Evolutionary conservation across 1,284 basidiomycete species (phyloP).

Genomic region (Grifola frondosa): DNA sequence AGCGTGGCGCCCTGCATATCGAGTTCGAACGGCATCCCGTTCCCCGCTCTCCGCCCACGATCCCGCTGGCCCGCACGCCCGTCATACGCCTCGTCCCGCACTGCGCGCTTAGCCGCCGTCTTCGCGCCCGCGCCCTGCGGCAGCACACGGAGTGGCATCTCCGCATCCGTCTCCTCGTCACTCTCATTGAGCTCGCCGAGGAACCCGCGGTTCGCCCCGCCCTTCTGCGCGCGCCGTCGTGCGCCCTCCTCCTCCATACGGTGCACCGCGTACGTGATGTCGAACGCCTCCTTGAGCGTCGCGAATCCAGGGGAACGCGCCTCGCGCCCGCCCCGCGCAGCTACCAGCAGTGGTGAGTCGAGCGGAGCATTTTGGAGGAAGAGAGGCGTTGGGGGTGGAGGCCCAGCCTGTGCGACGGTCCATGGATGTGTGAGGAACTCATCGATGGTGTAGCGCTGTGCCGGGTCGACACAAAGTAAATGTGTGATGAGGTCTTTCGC

Average conservation of each 20-base stretch:
- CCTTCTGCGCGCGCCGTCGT: slow-evolving; percentile 77
- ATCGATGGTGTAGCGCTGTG: slow-evolving; percentile 95
- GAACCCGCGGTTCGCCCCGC: slow-evolving; percentile 79
- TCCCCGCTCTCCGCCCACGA: slow-evolving; percentile 39
- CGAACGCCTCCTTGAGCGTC: slow-evolving; percentile 96
- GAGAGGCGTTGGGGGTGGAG: slow-evolving; percentile 60
- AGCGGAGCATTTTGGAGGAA: too few species aligned
- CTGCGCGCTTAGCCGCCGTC: slow-evolving; percentile 37
- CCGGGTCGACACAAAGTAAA: slow-evolving; percentile 93
- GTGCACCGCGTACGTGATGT: slow-evolving; percentile 98
- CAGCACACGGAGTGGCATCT: slow-evolving; percentile 33
- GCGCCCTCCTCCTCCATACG: slow-evolving; percentile 99
- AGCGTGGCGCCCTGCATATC: slow-evolving; percentile 84
- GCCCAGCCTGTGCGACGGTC: slow-evolving; percentile 68
- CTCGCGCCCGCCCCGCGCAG: slow-evolving; percentile 79
- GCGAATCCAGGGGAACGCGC: slow-evolving; percentile 91
- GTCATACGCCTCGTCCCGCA: slow-evolving; percentile 44
- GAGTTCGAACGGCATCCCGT: slow-evolving; percentile 67
- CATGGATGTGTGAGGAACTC: slow-evolving; percentile 98
- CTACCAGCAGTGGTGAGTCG: slow-evolving; percentile 89
- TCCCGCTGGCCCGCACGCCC: slow-evolving; percentile 81
- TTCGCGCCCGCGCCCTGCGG: slow-evolving; percentile 35
- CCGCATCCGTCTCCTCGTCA: slow-evolving; percentile 73
- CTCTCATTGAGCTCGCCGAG: slow-evolving; percentile 91
- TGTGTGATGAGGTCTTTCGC: slow-evolving; percentile 97